Evolutionary conservation across 192 early-diverging fungal genomes (phyloP), one percentile per base, ranked within the genome.

Genomic region (Phlyctochytrium planicorne): DNA sequence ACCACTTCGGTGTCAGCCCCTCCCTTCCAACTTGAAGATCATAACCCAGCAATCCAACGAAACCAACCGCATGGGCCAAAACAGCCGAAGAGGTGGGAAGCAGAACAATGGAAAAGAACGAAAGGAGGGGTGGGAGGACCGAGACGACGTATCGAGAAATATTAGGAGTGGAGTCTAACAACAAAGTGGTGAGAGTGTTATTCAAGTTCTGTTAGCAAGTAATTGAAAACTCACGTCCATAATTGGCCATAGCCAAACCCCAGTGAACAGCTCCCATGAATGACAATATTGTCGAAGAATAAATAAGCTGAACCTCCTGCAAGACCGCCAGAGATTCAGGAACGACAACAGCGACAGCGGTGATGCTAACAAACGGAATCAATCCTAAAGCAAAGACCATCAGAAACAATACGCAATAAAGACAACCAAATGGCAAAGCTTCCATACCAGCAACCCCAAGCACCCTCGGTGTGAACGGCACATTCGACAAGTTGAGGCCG

Each of bases 231-330:
- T 47, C 0, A 55, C 34, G 14, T 68, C 60, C 60, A 12, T 71
- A 71, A 30, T 69, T 35, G 6, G 31, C 70, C 65, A 71, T 71
- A n/a, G 65, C 70, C 12, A 71, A 33, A 3, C 70, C 70, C 70
- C 70, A 71, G 52, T 71, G 62, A 4, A 71, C 53, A 12, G 70
- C 70, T 27, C 70, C 70, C 14, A 71, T n/a, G 40, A 62, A 71
- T 2, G 64, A 67, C 53, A 71, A 34, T 23, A 71, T 57, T 16
- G 65, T 68, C 12, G 64, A 52, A 1, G 65, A 52, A 34, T 70
- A 70, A 16, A 64, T 55, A 0, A 67, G 34, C 32, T 71, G 70
- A 12, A 71, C 70, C n/a, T 57, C 55, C 55, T 25, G 55, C 20
- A 57, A 10, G 25, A 57, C 14, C 25, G 12, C 20, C 14, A 25